Conservation (phyloP, 108 stramenopile species). For the Bacterosira constricta region DNA sequence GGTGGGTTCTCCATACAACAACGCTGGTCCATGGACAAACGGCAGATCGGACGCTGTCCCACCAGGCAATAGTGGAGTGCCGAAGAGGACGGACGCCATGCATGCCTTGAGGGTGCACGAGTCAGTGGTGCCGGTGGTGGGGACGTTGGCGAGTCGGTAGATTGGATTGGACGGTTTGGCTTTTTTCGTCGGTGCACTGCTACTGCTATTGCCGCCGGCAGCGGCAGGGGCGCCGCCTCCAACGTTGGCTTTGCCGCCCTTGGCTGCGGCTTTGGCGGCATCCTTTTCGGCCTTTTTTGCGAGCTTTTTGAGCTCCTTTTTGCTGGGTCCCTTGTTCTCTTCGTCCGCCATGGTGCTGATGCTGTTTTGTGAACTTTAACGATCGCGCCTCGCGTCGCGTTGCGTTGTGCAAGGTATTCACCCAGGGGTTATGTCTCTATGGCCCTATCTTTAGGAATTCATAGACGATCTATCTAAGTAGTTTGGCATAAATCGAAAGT, state of each 20-base stretch:
- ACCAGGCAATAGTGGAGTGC: conserved; percentile 45
- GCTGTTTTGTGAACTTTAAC: no score
- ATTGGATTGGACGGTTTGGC: neutral
- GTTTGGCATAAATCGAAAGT: no score
- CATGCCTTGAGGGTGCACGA: conserved; percentile 72
- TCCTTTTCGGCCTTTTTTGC: conserved; percentile 82
- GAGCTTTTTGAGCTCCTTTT: conserved; percentile 83
- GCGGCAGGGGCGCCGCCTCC: conserved; percentile 16
- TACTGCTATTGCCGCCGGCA: neutral
- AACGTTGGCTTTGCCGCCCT: conserved; percentile 18
- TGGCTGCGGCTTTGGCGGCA: conserved; percentile 29
- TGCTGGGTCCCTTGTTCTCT: conserved; percentile 52
- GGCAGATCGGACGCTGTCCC: conserved; percentile 26
- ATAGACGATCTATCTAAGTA: no score
- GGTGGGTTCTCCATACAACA: conserved; percentile 49
- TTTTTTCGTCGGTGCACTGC: neutral
- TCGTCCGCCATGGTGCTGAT: neutral
- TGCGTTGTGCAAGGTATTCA: no score
- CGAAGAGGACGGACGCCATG: conserved; percentile 61
- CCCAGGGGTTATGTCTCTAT: no score
- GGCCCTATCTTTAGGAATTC: no score
- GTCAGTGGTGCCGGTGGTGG: conserved; percentile 7
- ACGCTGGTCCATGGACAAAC: conserved; percentile 47
- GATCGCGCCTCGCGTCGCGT: no score
- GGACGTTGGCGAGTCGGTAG: conserved; percentile 45